Evolutionary conservation across 345 rosid genomes (phyloP).

Genomic region (Camelina hispida): DNA sequence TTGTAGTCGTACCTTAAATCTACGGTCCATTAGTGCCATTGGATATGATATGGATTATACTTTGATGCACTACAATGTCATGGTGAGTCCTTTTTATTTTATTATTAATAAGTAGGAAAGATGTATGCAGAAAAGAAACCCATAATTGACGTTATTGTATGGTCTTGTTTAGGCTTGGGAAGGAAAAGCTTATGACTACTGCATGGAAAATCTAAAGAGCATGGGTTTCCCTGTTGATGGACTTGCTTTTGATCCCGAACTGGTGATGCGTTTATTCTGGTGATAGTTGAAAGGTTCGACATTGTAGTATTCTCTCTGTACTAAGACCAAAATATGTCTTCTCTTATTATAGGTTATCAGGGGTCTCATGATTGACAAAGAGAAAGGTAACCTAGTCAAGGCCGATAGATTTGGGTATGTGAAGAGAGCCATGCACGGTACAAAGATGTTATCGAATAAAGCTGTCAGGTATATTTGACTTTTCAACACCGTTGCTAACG

Average conservation of each 20-base stretch:
- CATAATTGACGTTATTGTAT: constrained; percentile 5
- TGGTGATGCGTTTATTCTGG: constrained; percentile 55
- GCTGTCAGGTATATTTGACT: constrained; percentile 68
- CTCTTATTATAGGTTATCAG: constrained; percentile 66
- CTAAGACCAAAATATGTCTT: not conserved
- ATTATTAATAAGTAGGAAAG: not conserved
- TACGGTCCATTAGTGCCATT: constrained; percentile 92
- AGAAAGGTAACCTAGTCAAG: constrained; percentile 93
- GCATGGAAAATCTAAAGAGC: constrained; percentile 80
- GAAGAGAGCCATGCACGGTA: constrained; percentile 96
- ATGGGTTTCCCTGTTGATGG: constrained; percentile 96
- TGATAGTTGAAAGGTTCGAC: constrained; percentile 15
- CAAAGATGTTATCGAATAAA: constrained; percentile 83
- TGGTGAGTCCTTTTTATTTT: constrained; percentile 50
- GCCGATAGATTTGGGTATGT: constrained; percentile 97
- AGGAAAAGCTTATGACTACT: constrained; percentile 96
- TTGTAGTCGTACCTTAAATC: constrained; percentile 92
- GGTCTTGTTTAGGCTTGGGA: constrained; percentile 83
- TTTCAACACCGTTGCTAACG: constrained; percentile 5
- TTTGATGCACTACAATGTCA: constrained; percentile 91
- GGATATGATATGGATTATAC: constrained; percentile 99
- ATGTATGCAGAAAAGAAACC: not conserved
- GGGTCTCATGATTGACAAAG: constrained; percentile 98
- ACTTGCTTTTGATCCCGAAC: constrained; percentile 84
- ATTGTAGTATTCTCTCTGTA: constrained; percentile 14